Evolutionary conservation across 305 asterid genomes (phyloP).

Genomic region (Fraxinus sp.): DNA sequence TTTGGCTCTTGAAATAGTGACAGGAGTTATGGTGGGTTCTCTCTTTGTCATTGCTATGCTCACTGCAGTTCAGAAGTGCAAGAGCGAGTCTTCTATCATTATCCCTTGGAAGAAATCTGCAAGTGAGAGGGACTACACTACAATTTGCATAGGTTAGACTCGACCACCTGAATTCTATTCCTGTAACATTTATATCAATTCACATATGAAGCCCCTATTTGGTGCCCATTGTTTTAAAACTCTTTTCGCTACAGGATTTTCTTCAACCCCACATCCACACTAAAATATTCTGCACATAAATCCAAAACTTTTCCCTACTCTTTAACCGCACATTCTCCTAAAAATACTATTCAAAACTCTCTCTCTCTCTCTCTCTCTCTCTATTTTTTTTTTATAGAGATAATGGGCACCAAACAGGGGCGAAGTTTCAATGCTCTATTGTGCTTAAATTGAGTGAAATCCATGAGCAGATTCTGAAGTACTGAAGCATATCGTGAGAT

Average conservation of each 20-base stretch:
- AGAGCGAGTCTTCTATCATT: conserved; percentile 52
- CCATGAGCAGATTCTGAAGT: conserved; percentile 63
- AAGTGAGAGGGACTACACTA: conserved; percentile 59
- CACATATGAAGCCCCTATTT: neutral
- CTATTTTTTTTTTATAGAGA: too few species aligned
- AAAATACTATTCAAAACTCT: too few species aligned
- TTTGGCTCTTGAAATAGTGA: conserved; percentile 71
- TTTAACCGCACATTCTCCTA: neutral
- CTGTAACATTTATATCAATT: conserved; percentile 5
- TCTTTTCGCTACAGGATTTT: neutral
- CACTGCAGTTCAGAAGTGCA: conserved; percentile 64
- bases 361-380: too few species aligned
- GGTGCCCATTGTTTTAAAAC: neutral
- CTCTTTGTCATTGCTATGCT: conserved; percentile 61
- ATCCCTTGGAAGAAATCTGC: conserved; percentile 90
- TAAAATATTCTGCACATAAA: neutral
- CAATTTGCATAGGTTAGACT: conserved; percentile 66
- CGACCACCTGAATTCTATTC: neutral
- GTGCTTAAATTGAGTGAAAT: neutral
- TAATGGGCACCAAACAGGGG: neutral
- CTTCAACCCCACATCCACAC: neutral
- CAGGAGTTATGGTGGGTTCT: conserved; percentile 70
- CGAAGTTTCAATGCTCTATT: neutral
- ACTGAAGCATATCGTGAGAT: conserved; percentile 59
- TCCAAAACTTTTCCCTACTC: neutral